Evolutionary conservation across 2,329 filamentous ascomycete species (phyloP).

Genomic region (Exophiala bonariae): DNA sequence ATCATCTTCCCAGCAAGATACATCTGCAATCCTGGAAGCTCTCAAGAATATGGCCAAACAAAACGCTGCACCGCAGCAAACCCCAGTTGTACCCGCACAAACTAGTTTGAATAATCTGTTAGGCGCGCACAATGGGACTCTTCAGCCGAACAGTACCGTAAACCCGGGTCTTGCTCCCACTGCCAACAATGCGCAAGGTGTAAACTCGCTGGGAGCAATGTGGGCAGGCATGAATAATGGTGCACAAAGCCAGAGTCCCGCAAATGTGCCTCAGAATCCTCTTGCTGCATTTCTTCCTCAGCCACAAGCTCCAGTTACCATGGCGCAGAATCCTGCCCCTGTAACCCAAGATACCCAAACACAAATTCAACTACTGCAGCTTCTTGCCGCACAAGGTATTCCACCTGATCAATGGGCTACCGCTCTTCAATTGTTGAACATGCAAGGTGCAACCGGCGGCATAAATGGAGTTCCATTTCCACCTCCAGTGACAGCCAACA

Average conservation of each 20-base stretch:
- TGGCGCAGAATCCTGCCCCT: conserved; percentile 23
- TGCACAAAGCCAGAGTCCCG: conserved; percentile 38
- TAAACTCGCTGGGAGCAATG: conserved; percentile 58
- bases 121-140: conserved; percentile 47
- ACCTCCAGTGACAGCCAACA: conserved; percentile 27
- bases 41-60: conserved; percentile 79
- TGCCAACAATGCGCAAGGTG: conserved; percentile 52
- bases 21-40: conserved; percentile 70
- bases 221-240: conserved; percentile 45
- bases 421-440: conserved; percentile 53
- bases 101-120: conserved; percentile 51
- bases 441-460: conserved; percentile 35
- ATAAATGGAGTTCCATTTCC: conserved; percentile 36
- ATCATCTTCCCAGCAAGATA: conserved; percentile 50
- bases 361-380: conserved; percentile 75
- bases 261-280: conserved; percentile 35
- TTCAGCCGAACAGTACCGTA: conserved; percentile 40
- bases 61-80: conserved; percentile 56
- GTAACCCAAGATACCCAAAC: conserved; percentile 56
- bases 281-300: conserved; percentile 45
- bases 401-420: conserved; percentile 73
- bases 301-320: conserved; percentile 33
- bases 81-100: conserved; percentile 36
- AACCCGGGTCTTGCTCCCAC: conserved; percentile 44
- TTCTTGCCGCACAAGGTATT: conserved; percentile 72